Base-by-base conservation (phyloP, 1,284 basidiomycete genomes). In the Heterobasidion parviporum region DNA sequence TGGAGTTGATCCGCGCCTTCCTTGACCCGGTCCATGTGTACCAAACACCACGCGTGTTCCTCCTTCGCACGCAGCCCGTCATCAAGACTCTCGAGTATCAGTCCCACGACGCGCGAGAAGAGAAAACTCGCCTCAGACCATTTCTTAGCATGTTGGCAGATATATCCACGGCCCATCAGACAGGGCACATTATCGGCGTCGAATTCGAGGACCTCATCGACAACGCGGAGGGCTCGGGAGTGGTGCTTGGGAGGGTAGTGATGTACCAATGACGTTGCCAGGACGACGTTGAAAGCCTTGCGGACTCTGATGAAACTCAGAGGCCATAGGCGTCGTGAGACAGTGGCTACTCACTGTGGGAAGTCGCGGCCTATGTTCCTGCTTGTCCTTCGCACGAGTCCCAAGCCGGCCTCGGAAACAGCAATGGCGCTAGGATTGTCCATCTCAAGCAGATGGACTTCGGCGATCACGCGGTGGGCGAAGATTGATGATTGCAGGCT, bases 201-300 rank as follows among this genome's bases (percentile, higher is more conserved):
- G 50, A 77, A 68, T 1, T 74, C 63, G 5, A 98, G 78, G 5
- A 95, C 79, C 2, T 83, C 80, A 38, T 91, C 81, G 32, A 96
- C 75, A 6, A 96, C 77, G 12, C 80, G 73, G 34, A 87, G 72
- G 1, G 96, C 95, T 48, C 87, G 83, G 12, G 74, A 64, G 67
- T 99, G 96, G 64, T 98, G 87, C 64, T 94, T 94, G 0, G 96
- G 96, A 9, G 95, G 85, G 69, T 85, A 92, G 54, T 90, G 77
- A 62, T 97, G 88, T 1, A 94, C 89, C 15, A 97, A 77, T 3
- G 91, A 86, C 0, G 80, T 85, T 0, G 83, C 82, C 12, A 94
- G 75, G 6, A 78, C 74, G 7, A 81, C 74, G 54, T 89, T 82
- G 65, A 94, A 81, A 2, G 79, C 80, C 54, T 79, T 79, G 43